phyloP scores from a whole-genome alignment of 2,329 filamentous ascomycete species.

The Verticillium isaacii region DNA sequence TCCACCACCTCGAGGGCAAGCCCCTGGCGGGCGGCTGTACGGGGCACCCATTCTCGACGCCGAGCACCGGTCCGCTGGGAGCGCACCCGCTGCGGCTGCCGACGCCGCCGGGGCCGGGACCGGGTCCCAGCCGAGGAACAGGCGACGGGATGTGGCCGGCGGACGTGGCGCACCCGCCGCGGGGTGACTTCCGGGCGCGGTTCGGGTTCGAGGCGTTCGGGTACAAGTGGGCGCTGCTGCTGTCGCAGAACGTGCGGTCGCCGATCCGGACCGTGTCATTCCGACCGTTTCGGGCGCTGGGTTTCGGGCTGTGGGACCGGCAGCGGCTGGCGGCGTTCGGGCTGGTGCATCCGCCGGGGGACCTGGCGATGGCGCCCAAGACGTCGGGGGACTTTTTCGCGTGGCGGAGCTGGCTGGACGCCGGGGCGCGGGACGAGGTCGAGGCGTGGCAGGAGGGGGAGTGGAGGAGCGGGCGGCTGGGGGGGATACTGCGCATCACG shows the following conservation, averaged over 20 bases:
- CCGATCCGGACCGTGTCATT: neutral
- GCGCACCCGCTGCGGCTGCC: neutral
- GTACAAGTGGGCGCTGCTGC: neutral
- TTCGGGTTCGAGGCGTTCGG: neutral
- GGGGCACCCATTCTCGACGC: neutral
- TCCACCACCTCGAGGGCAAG: neutral
- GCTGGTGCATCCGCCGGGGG: neutral
- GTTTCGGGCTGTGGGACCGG: neutral
- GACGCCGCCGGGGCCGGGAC: neutral
- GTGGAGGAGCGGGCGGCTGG: neutral
- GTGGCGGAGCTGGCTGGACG: neutral
- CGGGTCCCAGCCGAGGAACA: neutral
- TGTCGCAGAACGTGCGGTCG: neutral
- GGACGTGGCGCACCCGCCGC: neutral
- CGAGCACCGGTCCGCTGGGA: neutral
- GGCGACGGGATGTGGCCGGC: neutral
- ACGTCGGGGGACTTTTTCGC: neutral
- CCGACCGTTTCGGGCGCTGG: neutral
- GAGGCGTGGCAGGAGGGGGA: neutral
- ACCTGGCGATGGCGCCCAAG: neutral
- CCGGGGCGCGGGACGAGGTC: neutral
- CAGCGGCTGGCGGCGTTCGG: neutral
- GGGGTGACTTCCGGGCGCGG: neutral
- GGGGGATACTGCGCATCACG: neutral
- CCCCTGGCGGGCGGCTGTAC: neutral